phyloP scores from a whole-genome alignment of 2,329 filamentous ascomycete species.

The Fusarium chlamydosporum region DNA sequence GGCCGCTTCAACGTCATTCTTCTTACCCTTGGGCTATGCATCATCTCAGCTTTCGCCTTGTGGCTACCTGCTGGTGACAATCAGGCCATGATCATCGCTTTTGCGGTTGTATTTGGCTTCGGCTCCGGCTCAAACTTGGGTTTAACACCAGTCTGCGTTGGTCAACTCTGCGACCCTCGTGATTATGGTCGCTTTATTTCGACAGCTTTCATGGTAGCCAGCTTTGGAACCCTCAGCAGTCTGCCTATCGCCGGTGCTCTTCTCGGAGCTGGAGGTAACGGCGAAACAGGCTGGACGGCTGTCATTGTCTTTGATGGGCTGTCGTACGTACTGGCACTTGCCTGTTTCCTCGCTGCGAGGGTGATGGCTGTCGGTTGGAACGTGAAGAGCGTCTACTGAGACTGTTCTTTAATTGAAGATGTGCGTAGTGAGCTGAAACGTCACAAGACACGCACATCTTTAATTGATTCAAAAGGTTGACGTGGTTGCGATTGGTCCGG shows the following conservation, averaged over 20 bases:
- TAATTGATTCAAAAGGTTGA: background rate
- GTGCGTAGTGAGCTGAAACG: slow-evolving; percentile 25
- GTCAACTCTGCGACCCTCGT: slow-evolving; percentile 81
- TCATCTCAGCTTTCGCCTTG: slow-evolving; percentile 71
- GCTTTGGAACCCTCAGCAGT: slow-evolving; percentile 73
- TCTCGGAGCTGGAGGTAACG: slow-evolving; percentile 51
- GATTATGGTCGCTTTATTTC: slow-evolving; percentile 83
- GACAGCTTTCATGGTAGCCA: slow-evolving; percentile 82
- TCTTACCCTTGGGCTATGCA: slow-evolving; percentile 70
- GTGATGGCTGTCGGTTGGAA: slow-evolving; percentile 42
- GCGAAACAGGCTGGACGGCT: slow-evolving; percentile 55
- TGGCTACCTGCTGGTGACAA: slow-evolving; percentile 76
- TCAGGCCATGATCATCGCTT: slow-evolving; percentile 73
- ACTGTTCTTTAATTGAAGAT: slow-evolving; percentile 7
- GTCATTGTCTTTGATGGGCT: slow-evolving; percentile 58
- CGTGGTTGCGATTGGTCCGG: slow-evolving; percentile 22
- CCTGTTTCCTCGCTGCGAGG: slow-evolving; percentile 39
- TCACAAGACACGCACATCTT: slow-evolving; percentile 8
- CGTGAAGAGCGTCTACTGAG: slow-evolving; percentile 37
- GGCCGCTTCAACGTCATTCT: slow-evolving; percentile 88
- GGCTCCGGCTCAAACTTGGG: slow-evolving; percentile 83
- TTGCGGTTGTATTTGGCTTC: slow-evolving; percentile 82
- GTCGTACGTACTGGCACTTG: slow-evolving; percentile 40
- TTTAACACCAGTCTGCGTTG: slow-evolving; percentile 83
- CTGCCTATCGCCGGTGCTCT: slow-evolving; percentile 60